Conservation (phyloP, 176 grass and related monocot genomes). For the Eragrostis curvula region DNA sequence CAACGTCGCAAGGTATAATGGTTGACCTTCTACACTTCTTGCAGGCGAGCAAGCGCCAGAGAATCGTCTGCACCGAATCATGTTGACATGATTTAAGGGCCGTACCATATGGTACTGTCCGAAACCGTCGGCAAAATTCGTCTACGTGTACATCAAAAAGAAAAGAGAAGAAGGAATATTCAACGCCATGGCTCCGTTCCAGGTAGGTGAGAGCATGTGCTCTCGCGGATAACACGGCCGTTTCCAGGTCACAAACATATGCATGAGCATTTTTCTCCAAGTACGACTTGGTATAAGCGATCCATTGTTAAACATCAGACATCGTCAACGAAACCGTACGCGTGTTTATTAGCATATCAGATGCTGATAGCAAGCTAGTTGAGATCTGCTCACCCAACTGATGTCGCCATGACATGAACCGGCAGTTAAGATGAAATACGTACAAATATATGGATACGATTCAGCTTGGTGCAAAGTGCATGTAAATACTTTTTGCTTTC, state of each 20-base stretch:
- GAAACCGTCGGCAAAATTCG: background rate
- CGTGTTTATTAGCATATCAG: background rate
- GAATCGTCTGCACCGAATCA: background rate
- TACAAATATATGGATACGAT: too few relatives aligned
- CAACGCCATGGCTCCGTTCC: too few relatives aligned
- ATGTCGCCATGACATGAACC: background rate
- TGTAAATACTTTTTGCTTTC: too few relatives aligned
- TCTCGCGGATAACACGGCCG: conserved; percentile 11
- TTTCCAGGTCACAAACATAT: background rate
- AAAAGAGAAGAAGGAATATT: too few relatives aligned
- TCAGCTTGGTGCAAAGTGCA: too few relatives aligned
- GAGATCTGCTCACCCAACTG: background rate
- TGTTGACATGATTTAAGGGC: conserved; percentile 32
- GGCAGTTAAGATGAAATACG: background rate
- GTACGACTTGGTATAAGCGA: conserved; percentile 24
- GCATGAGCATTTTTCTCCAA: background rate
- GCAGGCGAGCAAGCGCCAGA: background rate
- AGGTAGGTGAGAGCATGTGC: conserved; percentile 50
- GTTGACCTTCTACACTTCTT: background rate
- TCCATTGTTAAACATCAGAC: background rate
- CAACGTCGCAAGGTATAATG: background rate
- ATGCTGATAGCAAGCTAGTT: background rate
- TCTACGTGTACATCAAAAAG: background rate
- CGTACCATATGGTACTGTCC: conserved; percentile 24
- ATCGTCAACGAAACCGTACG: background rate